Conservation (phyloP, 2,329 filamentous ascomycete genomes). For the Xylaria multiplex region DNA sequence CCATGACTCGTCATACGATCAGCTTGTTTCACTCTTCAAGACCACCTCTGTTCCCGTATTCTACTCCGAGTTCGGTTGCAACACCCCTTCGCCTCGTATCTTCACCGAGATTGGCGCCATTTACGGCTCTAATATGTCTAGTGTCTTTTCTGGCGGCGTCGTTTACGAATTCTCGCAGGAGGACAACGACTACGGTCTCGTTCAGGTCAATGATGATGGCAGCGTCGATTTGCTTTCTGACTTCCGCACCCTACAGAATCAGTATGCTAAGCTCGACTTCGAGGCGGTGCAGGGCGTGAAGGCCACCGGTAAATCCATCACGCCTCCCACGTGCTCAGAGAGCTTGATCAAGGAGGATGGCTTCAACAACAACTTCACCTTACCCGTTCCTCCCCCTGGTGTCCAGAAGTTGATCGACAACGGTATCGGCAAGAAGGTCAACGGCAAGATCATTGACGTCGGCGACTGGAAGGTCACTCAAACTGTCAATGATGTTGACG, state of each 20-base stretch:
- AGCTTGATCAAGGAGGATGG: slow-evolving; percentile 72
- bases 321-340: slow-evolving; percentile 70
- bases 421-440: slow-evolving; percentile 73
- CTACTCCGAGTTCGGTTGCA: slow-evolving; percentile 86
- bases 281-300: slow-evolving; percentile 71
- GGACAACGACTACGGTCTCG: slow-evolving; percentile 71
- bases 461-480: slow-evolving; percentile 67
- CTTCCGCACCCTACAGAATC: slow-evolving; percentile 77
- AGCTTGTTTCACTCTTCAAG: slow-evolving; percentile 72
- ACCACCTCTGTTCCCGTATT: slow-evolving; percentile 77
- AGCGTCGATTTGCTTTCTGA: slow-evolving; percentile 69
- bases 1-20: slow-evolving; percentile 69
- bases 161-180: slow-evolving; percentile 86
- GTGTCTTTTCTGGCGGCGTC: slow-evolving; percentile 76
- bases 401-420: slow-evolving; percentile 78
- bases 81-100: slow-evolving; percentile 72
- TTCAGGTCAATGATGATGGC: slow-evolving; percentile 67
- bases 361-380: slow-evolving; percentile 82
- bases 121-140: slow-evolving; percentile 75
- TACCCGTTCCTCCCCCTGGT: slow-evolving; percentile 75
- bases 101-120: slow-evolving; percentile 81
- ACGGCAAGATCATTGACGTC: slow-evolving; percentile 75
- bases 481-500: slow-evolving; percentile 54
- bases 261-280: slow-evolving; percentile 81
- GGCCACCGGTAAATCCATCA: slow-evolving; percentile 60